Evolutionary conservation across 2,329 filamentous ascomycete genomes (phyloP).

Genomic region (Aspergillus piperis): DNA sequence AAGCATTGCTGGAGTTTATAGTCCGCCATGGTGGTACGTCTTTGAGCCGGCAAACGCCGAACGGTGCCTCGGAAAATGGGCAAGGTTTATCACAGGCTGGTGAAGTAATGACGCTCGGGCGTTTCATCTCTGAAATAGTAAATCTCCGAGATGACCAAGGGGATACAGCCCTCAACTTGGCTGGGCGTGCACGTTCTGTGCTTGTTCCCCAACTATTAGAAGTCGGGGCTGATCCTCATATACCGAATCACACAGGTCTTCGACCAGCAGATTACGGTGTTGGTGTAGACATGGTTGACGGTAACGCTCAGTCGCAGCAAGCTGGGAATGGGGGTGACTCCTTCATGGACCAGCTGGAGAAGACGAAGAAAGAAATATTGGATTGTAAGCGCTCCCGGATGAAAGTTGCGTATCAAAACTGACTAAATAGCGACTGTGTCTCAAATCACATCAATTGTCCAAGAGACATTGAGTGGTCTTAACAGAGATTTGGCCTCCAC

Average conservation of each 20-base stretch:
- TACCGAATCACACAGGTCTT: constrained; percentile 85
- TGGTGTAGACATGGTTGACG: constrained; percentile 63
- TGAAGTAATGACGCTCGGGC: constrained; percentile 79
- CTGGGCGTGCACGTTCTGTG: constrained; percentile 89
- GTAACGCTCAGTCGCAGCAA: constrained; percentile 47
- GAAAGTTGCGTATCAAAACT: constrained; percentile 32
- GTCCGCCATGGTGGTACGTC: constrained; percentile 76
- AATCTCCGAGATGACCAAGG: constrained; percentile 92
- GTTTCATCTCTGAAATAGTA: constrained; percentile 96
- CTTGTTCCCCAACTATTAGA: constrained; percentile 97
- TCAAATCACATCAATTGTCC: constrained; percentile 64
- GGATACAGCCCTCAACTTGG: constrained; percentile 92
- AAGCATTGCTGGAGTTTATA: constrained; percentile 90
- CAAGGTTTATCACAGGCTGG: constrained; percentile 33
- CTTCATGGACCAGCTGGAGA: constrained; percentile 47
- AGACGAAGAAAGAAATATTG: constrained; percentile 49
- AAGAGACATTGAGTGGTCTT: constrained; percentile 76
- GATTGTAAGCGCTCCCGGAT: constrained; percentile 36
- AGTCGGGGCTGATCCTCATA: constrained; percentile 89
- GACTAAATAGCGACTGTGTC: constrained; percentile 37
- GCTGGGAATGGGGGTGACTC: constrained; percentile 49
- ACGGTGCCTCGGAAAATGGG: constrained; percentile 29
- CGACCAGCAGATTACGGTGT: constrained; percentile 94
- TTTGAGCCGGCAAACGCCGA: constrained; percentile 52
- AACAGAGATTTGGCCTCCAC: constrained; percentile 77